Percentiles rank a stretch among this genome's conserved stretches.
phyloP scores from a whole-genome alignment of 768 basidiomycete species.

The Sporobolomyces pararoseus region DNA sequence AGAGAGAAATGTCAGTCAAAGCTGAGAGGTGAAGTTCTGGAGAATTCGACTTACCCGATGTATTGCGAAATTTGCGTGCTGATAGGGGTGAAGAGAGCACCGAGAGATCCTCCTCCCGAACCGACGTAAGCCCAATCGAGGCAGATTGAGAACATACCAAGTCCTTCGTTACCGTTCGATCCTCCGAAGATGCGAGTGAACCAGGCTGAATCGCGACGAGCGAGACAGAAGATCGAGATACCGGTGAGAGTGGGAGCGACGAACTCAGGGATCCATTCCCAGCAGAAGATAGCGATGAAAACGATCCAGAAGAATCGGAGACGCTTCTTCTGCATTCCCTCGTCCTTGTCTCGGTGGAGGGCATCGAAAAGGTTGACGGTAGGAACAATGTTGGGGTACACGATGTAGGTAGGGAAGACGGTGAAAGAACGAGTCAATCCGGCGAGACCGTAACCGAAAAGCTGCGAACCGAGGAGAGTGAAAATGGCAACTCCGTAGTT shows the following conservation, averaged over 20 bases:
- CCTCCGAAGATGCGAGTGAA: slow-evolving; percentile 52
- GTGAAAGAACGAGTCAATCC: slow-evolving; percentile 43
- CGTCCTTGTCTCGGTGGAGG: slow-evolving; percentile 46
- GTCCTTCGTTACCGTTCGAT: slow-evolving; percentile 51
- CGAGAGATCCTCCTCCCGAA: slow-evolving; percentile 40
- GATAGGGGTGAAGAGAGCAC: slow-evolving; percentile 48
- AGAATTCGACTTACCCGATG: slow-evolving; percentile 30
- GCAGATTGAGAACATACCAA: slow-evolving; percentile 42
- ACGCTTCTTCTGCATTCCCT: slow-evolving; percentile 44
- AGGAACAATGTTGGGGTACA: slow-evolving; percentile 37
- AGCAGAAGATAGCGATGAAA: slow-evolving; percentile 46
- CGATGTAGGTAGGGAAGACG: slow-evolving; percentile 45
- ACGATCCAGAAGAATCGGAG: slow-evolving; percentile 47
- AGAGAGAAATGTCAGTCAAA: background rate
- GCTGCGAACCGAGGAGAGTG: slow-evolving; percentile 46
- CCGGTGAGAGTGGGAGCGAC: slow-evolving; percentile 44
- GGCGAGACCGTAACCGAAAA: slow-evolving; percentile 47
- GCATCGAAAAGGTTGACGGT: slow-evolving; percentile 46
- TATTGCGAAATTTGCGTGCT: slow-evolving; percentile 45
- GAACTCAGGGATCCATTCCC: slow-evolving; percentile 38
- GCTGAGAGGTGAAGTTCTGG: background rate
- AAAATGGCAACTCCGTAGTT: slow-evolving; percentile 45
- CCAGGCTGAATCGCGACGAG: slow-evolving; percentile 45
- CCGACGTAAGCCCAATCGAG: slow-evolving; percentile 46
- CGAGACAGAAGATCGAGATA: slow-evolving; percentile 50